Percentiles rank a stretch among this genome's conserved stretches.
phyloP scores from a whole-genome alignment of 2,329 filamentous ascomycete genomes.

The Emergomyces pasteurianus region DNA sequence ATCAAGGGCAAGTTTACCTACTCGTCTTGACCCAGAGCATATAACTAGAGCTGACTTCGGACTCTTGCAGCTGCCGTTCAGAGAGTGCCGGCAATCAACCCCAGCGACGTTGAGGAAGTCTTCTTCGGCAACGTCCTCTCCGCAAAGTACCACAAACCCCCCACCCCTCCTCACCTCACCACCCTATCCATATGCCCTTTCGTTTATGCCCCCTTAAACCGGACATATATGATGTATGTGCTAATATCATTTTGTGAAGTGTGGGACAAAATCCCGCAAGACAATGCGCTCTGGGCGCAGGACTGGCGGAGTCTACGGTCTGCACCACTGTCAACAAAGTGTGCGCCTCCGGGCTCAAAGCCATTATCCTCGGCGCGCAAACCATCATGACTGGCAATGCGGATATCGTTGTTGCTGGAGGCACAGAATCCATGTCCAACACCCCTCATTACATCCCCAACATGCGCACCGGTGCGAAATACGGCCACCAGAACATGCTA shows the following conservation, averaged over 20 bases:
- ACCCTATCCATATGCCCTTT: not conserved
- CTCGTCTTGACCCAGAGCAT: not conserved
- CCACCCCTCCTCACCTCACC: not conserved
- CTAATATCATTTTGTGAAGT: constrained; percentile 36
- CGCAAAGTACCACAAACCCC: constrained; percentile 54
- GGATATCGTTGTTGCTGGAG: constrained; percentile 83
- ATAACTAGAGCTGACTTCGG: not conserved
- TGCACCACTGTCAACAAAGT: constrained; percentile 98
- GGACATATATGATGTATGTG: not conserved
- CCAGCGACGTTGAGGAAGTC: constrained; percentile 85
- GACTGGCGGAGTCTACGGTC: constrained; percentile 65
- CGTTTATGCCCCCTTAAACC: constrained; percentile 1
- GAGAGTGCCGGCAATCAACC: constrained; percentile 73
- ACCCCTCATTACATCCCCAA: constrained; percentile 86
- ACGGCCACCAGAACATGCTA: constrained; percentile 76
- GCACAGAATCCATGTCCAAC: constrained; percentile 98
- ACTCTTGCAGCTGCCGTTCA: constrained; percentile 55
- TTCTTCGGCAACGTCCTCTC: constrained; percentile 98
- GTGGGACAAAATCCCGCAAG: constrained; percentile 92
- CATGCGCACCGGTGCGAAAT: constrained; percentile 81
- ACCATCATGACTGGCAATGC: constrained; percentile 96
- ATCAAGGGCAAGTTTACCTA: constrained; percentile 61
- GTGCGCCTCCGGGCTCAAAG: constrained; percentile 89
- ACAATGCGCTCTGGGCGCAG: constrained; percentile 83
- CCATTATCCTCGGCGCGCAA: constrained; percentile 85